phyloP scores from a whole-genome alignment of 2,329 filamentous ascomycete species.

The Ceratocystis colombiana region DNA sequence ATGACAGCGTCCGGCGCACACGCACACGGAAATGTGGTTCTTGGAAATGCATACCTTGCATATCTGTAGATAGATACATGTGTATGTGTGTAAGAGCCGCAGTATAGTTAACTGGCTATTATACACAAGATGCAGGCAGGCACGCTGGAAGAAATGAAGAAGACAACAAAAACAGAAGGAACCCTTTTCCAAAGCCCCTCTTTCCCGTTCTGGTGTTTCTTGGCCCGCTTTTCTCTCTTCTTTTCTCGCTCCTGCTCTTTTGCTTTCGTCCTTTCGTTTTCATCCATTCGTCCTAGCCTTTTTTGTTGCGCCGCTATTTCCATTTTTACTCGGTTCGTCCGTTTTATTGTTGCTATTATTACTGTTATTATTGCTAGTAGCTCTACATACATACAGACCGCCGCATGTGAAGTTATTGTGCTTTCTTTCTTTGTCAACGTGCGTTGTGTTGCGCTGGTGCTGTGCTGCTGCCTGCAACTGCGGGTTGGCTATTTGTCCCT shows the following conservation, averaged over 20 bases:
- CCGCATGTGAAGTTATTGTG: not conserved
- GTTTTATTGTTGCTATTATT: not conserved
- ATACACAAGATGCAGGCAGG: too few relatives aligned
- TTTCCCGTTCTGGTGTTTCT: not conserved
- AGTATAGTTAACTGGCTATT: too few relatives aligned
- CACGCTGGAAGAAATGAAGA: not conserved
- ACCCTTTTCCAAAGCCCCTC: constrained; percentile 2
- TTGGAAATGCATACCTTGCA: too few relatives aligned
- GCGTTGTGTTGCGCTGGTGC: too few relatives aligned
- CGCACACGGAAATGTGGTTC: too few relatives aligned
- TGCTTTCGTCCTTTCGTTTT: not conserved
- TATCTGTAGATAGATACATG: too few relatives aligned
- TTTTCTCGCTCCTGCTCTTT: not conserved
- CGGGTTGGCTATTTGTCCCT: not conserved
- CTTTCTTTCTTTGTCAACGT: too few relatives aligned
- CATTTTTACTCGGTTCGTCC: not conserved
- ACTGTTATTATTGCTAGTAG: not conserved
- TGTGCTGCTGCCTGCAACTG: too few relatives aligned
- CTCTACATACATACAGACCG: not conserved
- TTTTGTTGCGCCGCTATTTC: not conserved
- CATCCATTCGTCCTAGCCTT: not conserved
- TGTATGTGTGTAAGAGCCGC: too few relatives aligned
- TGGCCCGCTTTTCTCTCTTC: not conserved
- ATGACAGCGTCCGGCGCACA: too few relatives aligned
- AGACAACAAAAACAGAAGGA: not conserved